Percentiles rank a stretch among this genome's conserved stretches.
Evolutionary conservation across 129 eudicot genomes (phyloP).

Genomic region (Cynara cardunculus): DNA sequence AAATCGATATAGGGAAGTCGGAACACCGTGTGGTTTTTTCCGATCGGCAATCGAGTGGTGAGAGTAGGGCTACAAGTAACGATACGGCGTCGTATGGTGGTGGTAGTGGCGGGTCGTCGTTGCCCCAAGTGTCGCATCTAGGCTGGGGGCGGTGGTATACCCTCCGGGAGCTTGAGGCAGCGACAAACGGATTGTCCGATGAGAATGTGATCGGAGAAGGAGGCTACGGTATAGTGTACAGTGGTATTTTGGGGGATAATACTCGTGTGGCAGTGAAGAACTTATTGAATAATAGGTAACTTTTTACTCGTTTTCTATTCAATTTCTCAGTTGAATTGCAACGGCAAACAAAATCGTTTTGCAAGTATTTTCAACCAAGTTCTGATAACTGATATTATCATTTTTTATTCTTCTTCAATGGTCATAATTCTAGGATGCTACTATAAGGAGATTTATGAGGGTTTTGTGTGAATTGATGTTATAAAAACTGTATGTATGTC

Average conservation of each 20-base stretch:
- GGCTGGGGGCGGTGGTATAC: conserved; percentile 99
- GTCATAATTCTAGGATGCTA: background rate
- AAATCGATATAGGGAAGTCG: conserved; percentile 80
- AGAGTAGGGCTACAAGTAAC: conserved; percentile 72
- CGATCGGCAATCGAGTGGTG: conserved; percentile 90
- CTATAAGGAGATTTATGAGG: background rate
- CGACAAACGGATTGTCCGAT: conserved; percentile 35
- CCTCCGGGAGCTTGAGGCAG: conserved; percentile 79
- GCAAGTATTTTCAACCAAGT: background rate
- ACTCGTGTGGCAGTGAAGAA: conserved; percentile 40
- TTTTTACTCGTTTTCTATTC: background rate
- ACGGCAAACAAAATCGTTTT: background rate
- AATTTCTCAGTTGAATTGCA: background rate
- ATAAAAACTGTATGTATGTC: background rate
- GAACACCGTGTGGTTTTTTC: conserved; percentile 69
- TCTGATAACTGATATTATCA: background rate
- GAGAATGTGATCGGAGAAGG: conserved; percentile 98
- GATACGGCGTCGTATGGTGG: conserved; percentile 52
- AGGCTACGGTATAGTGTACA: conserved; percentile 75
- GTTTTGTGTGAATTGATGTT: conserved; percentile 9
- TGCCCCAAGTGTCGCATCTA: conserved; percentile 92
- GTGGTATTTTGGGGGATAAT: conserved; percentile 36
- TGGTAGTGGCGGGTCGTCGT: conserved; percentile 39
- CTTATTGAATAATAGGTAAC: conserved; percentile 33
- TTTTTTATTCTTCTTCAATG: background rate